Conservation (phyloP, 208 protist species). For the Phytomonas francai region DNA sequence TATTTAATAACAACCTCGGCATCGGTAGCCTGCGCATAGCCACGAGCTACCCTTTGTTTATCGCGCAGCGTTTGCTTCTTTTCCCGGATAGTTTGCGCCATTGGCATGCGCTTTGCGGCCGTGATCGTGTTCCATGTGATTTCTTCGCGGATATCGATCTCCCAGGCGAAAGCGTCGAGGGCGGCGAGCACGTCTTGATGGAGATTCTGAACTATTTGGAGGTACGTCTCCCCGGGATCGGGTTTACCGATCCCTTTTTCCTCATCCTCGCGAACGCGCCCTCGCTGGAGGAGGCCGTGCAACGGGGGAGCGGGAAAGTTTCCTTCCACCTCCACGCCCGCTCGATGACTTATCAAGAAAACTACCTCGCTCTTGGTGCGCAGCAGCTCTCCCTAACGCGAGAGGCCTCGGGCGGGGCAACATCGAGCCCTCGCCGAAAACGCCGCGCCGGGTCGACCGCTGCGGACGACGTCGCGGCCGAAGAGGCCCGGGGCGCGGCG, state of each 20-base stretch:
- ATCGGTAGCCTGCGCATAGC: constrained; percentile 25
- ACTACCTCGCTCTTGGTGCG: constrained; percentile 6
- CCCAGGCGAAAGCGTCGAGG: constrained; percentile 24
- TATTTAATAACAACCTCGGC: constrained; percentile 47
- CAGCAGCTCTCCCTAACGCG: not conserved
- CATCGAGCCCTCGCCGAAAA: too few relatives aligned
- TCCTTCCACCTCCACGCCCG: constrained; percentile 76
- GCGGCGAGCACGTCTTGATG: constrained; percentile 45
- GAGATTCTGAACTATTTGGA: constrained; percentile 76
- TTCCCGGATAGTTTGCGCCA: constrained; percentile 55
- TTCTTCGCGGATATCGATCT: constrained; percentile 80
- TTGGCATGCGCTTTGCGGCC: constrained; percentile 66
- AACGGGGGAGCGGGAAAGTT: constrained; percentile 22
- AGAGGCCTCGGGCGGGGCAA: not conserved
- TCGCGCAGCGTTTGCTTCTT: constrained; percentile 64
- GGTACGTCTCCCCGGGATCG: constrained; percentile 61
- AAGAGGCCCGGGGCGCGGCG: not conserved
- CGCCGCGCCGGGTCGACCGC: not conserved
- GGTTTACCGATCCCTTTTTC: constrained; percentile 70
- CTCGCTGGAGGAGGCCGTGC: constrained; percentile 6
- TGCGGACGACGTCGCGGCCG: not conserved
- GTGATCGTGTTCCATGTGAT: constrained; percentile 75
- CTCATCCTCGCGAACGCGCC: constrained; percentile 68
- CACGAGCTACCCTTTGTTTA: constrained; percentile 38
- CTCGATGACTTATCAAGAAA: constrained; percentile 33